A percentile compares a stretch with the other conserved stretches of the same genome.
These are phyloP conservation scores for Pythium volutum DNA, from an alignment of 352 stramenopile genomes.

Conservation along the genomic window DNA sequence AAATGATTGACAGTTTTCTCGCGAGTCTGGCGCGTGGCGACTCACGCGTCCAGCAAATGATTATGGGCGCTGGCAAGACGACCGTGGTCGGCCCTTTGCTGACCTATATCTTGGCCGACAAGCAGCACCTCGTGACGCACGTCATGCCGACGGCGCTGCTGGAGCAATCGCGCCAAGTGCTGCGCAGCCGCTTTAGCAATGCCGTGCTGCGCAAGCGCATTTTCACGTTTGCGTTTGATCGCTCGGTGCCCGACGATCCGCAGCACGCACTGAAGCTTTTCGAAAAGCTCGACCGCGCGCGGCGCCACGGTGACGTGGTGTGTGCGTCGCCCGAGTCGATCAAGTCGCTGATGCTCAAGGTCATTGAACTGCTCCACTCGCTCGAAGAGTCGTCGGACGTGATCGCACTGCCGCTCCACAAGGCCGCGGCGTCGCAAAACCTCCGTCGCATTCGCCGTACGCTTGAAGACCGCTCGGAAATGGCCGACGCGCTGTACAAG, in stretches of 20 bases:
- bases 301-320: conserved; percentile 93
- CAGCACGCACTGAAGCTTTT: conserved; percentile 57
- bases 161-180: conserved; percentile 97
- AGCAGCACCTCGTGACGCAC: conserved; percentile 94
- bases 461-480: conserved; percentile 78
- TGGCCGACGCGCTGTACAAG: conserved; percentile 90
- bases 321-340: conserved; percentile 98
- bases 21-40: conserved; percentile 69
- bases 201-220: conserved; percentile 97
- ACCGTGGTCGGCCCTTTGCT: conserved; percentile 98
- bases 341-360: conserved; percentile 99
- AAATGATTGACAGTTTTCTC: conserved; percentile 99
- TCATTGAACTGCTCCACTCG: conserved; percentile 93
- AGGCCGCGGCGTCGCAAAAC: conserved; percentile 59
- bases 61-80: conserved; percentile 99
- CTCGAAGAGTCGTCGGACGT: conserved; percentile 83
- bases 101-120: conserved; percentile 97
- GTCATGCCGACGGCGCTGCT: conserved; percentile 98
- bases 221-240: conserved; percentile 99
- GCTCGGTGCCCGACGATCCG: conserved; percentile 88
- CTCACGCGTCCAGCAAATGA: conserved; percentile 96
- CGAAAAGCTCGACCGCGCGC: conserved; percentile 87
- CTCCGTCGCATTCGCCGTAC: conserved; percentile 61
- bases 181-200: conserved; percentile 97
- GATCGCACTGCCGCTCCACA: conserved; percentile 51